Evolutionary conservation across 805 yeast species (phyloP), one percentile per base, ranked within the genome.

Genomic region (Candida glaebosa): DNA sequence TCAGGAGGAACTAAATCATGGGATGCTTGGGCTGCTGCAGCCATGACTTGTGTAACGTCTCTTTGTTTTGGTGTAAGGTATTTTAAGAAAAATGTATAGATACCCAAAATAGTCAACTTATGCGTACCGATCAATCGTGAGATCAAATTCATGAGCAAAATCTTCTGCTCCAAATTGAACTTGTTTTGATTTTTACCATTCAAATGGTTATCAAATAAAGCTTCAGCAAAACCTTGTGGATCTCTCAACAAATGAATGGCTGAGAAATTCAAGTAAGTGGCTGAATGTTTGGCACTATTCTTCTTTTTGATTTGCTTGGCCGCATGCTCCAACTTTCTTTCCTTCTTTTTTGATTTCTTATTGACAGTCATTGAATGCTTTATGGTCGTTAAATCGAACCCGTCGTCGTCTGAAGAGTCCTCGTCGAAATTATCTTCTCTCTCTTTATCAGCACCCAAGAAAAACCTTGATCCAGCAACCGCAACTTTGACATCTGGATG

Each of bases 1-100:
- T 93, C 99, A 4, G 99, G 99, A 18, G 99, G 99, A 5, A 93
- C 96, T 55, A 93, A 72, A 56, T 93, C 98, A 60, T 93, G 99
- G 19, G 95, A 78, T 0, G 98, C 88, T 70, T 93, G 99, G 0
- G 99, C 99, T 37, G 87, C 75, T 3, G 98, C 96, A 5, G 99
- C 98, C 87, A 93, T 79, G 49, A 93, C 83, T 61, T 88, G 95
- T 0, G 99, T 93, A 34, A 93, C 99, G 52, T 91, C 85, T 43
- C 80, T 72, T 65, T 93, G 98, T 61, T 91, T 91, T 37, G 99
- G 98, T 1, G 96, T 90, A 52, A 93, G 72, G 58, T 85, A 93
- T 57, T 89, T 89, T 58, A 91, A 67, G 66, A 93, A 82, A 58
- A 79, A 89, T 0, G 97, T 84, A 64, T 93, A 93, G 26, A 93